phyloP scores from a whole-genome alignment of 768 basidiomycete genomes.

The Gelatoporia subvermispora region DNA sequence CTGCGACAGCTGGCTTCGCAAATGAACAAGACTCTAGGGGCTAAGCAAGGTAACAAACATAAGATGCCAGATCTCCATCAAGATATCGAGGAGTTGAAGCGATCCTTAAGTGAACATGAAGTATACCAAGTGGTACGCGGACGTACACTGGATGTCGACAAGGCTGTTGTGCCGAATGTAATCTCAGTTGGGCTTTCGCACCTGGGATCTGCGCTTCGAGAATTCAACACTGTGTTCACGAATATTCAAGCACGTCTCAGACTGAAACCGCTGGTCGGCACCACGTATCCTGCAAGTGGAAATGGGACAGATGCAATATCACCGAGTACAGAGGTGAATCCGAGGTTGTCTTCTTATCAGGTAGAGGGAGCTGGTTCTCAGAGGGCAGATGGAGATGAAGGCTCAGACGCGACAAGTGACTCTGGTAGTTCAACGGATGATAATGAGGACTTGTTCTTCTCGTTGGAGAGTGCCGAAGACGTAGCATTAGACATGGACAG shows the following conservation, averaged over 20 bases:
- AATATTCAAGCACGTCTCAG: conserved; percentile 13
- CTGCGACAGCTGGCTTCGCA: conserved; percentile 21
- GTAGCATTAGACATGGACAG: conserved; percentile 1
- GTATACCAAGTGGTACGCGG: conserved; percentile 19
- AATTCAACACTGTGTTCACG: conserved; percentile 23
- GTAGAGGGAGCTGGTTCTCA: not conserved
- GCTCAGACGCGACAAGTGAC: not conserved
- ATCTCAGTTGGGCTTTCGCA: conserved; percentile 13
- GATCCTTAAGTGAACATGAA: conserved; percentile 15
- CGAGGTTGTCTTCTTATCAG: too few species aligned
- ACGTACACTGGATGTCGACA: conserved; percentile 14
- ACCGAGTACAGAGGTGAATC: not conserved
- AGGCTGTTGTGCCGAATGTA: conserved; percentile 14
- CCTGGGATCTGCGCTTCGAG: conserved; percentile 17
- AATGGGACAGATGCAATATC: not conserved
- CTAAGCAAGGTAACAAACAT: conserved; percentile 29
- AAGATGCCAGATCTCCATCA: conserved; percentile 20
- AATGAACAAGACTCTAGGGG: conserved; percentile 22
- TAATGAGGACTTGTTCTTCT: not conserved
- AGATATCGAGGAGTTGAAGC: conserved; percentile 26
- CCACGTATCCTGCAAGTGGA: not conserved
- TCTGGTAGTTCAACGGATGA: not conserved
- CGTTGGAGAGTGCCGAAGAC: conserved; percentile 4
- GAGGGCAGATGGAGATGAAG: not conserved
- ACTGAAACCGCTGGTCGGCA: conserved; percentile 3